Evolutionary conservation across 345 rosid species (phyloP).

Genomic region (Populus nigra): DNA sequence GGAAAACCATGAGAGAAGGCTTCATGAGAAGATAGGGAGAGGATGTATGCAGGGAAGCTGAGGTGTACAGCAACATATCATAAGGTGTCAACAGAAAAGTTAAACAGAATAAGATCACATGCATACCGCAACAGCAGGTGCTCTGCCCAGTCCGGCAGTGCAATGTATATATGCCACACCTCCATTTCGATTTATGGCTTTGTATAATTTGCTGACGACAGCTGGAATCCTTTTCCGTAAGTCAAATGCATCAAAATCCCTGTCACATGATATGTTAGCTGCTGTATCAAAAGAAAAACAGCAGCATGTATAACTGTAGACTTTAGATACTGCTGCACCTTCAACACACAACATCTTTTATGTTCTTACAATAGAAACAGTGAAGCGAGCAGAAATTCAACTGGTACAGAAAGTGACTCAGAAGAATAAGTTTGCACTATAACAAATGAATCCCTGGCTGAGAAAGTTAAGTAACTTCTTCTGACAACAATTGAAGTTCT

Average conservation of each 20-base stretch:
- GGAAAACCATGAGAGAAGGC: not conserved
- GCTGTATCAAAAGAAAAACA: slow-evolving; percentile 7
- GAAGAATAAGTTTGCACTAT: not conserved
- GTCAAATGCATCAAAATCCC: slow-evolving; percentile 97
- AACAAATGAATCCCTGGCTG: not conserved
- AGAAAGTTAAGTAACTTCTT: not conserved
- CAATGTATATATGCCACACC: slow-evolving; percentile 92
- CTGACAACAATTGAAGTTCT: not conserved
- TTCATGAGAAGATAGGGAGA: not conserved
- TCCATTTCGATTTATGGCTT: slow-evolving; percentile 71
- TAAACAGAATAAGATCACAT: not conserved
- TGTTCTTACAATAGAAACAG: not conserved
- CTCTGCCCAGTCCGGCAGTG: slow-evolving; percentile 98
- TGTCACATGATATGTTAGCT: slow-evolving; percentile 36
- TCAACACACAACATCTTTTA: not conserved
- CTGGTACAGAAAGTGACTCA: not conserved
- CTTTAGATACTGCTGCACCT: not conserved
- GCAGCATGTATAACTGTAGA: not conserved
- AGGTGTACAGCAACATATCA: not conserved
- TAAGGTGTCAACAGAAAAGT: not conserved
- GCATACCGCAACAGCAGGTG: slow-evolving; percentile 89
- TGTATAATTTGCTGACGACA: slow-evolving; percentile 63
- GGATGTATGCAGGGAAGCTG: not conserved
- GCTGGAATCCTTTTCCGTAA: slow-evolving; percentile 92
- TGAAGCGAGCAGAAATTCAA: not conserved